phyloP scores from a whole-genome alignment of 306 rosid species.

The Quercus dentata region DNA sequence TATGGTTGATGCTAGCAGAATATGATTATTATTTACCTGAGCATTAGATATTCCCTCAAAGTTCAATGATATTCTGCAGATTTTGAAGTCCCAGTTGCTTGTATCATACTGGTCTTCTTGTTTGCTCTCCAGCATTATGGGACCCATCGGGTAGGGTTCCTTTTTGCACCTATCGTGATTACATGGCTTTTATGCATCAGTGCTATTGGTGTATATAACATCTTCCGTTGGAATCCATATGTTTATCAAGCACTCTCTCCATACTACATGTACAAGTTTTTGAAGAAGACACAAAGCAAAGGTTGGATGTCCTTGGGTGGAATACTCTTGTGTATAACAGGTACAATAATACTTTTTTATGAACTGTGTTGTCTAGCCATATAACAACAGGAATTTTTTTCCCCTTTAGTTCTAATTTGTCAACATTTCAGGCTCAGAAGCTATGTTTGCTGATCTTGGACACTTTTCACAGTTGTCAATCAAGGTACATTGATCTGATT shows the following conservation, averaged over 20 bases:
- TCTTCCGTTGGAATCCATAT: slow-evolving; percentile 82
- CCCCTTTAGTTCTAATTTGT: slow-evolving; percentile 25
- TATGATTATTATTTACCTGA: not conserved
- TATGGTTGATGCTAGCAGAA: not conserved
- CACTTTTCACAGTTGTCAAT: slow-evolving; percentile 80
- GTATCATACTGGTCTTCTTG: slow-evolving; percentile 68
- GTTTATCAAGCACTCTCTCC: slow-evolving; percentile 93
- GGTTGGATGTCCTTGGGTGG: slow-evolving; percentile 99
- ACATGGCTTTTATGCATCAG: slow-evolving; percentile 93
- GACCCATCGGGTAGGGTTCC: slow-evolving; percentile 78
- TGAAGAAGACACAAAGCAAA: slow-evolving; percentile 70
- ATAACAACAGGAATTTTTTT: not conserved
- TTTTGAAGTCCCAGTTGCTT: slow-evolving; percentile 89
- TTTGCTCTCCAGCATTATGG: slow-evolving; percentile 94
- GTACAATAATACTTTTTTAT: slow-evolving; percentile 32
- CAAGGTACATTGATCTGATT: slow-evolving; percentile 35
- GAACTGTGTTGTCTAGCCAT: slow-evolving; percentile 13
- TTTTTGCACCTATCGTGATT: slow-evolving; percentile 88
- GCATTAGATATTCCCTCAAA: not conserved
- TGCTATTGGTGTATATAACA: slow-evolving; percentile 78
- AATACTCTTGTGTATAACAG: slow-evolving; percentile 83
- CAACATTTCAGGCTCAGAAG: slow-evolving; percentile 79
- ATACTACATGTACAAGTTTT: slow-evolving; percentile 84
- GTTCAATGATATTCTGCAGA: slow-evolving; percentile 54
- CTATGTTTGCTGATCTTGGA: slow-evolving; percentile 96